Evolutionary conservation across 805 yeast species (phyloP), one percentile per base, ranked within the genome.

Genomic region (Saccharomycopsis oosterbeekiorum): DNA sequence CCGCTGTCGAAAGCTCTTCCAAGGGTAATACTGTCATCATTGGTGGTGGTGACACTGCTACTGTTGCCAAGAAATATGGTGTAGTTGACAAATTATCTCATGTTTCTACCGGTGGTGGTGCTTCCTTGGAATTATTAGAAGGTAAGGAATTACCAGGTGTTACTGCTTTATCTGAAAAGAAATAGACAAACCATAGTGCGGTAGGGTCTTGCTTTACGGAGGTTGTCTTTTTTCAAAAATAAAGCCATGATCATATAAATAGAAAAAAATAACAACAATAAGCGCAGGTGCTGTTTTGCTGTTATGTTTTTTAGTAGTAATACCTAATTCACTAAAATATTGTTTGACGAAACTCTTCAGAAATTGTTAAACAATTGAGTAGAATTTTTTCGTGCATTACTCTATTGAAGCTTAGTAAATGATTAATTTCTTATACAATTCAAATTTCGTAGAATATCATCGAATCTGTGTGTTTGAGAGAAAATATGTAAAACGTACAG

Each of bases 51-150:
- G 99, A 94, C 80, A 94, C 99, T 71, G 99, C 99, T 70, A 94
- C 99, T 68, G 94, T 92, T 69, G 97, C 97, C 73, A 93, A 93
- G 90, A 94, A 94, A 83, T 94, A 80, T 79, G 97, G 97, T 75
- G 97, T 86, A 68, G 92, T 89, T 70, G 97, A 89, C 75, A 89
- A 94, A 83, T 84, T 94, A 72, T 90, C 97, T 59, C 99, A 94
- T 78, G 97, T 94, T 69, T 93, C 98, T 69, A 94, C 99, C 67
- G 99, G 99, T 80, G 99, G 99, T 80, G 99, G 99, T 84, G 99
- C 99, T 69, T 93, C 98, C 66, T 84, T 94, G 75, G 99, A 94
- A 81, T 86, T 94, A 75, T 85, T 94, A 75, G 99, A 94, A 83
- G 99, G 99, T 80, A 94, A 94, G 85, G 94, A 82, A 70, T 84